These are phyloP conservation scores for Mycena alexandri DNA, from an alignment of 768 basidiomycete species.

Conservation along the genomic window DNA sequence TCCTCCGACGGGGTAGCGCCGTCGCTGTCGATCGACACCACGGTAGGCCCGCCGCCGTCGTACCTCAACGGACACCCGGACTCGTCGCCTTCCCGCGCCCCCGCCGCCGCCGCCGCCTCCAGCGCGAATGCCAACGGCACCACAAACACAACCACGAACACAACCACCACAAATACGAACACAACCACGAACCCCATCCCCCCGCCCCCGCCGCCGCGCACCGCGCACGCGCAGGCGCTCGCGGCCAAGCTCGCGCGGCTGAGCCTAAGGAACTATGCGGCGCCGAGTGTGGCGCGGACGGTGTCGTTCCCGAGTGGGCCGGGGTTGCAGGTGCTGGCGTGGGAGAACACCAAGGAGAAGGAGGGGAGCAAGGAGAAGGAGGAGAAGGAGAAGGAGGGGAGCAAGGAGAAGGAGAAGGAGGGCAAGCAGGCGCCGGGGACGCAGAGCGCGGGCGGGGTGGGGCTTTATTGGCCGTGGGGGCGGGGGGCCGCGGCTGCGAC, in stretches of 20 bases:
- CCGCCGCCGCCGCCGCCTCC: slow-evolving; percentile 2
- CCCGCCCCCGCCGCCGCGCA: slow-evolving; percentile 32
- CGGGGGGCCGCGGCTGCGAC: slow-evolving; percentile 3
- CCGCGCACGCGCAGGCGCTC: slow-evolving; percentile 35
- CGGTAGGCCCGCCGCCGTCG: too few relatives aligned
- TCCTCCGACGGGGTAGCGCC: not conserved
- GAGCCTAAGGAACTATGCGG: slow-evolving; percentile 48
- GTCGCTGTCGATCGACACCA: too few relatives aligned
- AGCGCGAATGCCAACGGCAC: not conserved
- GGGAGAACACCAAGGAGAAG: slow-evolving; percentile 6
- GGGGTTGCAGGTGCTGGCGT: slow-evolving; percentile 23
- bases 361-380: slow-evolving; percentile 7
- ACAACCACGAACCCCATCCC: slow-evolving; percentile 7
- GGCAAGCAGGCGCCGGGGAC: slow-evolving; percentile 18
- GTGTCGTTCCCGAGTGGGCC: slow-evolving; percentile 47
- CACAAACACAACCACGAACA: too few relatives aligned
- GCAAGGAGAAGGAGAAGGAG: slow-evolving; percentile 15
- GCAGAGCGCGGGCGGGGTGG: slow-evolving; percentile 29
- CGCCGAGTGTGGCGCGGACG: slow-evolving; percentile 41
- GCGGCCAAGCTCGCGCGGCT: slow-evolving; percentile 43
- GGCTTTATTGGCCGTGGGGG: slow-evolving; percentile 38
- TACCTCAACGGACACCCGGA: too few relatives aligned
- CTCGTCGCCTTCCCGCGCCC: not conserved
- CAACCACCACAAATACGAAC: too few relatives aligned
- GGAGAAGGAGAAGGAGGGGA: slow-evolving; percentile 41